Evolutionary conservation across 2,329 filamentous ascomycete genomes (phyloP), one percentile per base, ranked within the genome.

Genomic region (Penicillium sp.): DNA sequence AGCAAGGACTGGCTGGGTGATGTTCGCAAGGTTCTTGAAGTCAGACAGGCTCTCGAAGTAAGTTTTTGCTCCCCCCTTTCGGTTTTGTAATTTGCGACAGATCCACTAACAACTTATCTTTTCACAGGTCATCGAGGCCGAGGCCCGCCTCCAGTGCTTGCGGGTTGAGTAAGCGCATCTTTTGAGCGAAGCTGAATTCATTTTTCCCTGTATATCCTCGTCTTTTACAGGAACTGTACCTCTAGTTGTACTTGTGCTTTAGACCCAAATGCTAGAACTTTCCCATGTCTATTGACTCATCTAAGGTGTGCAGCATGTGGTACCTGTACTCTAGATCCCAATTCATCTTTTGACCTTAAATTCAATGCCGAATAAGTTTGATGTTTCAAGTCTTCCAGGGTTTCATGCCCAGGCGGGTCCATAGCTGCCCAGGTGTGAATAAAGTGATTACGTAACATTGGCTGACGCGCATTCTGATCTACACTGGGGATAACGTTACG

Each of bases 41-140:
- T 97, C 64, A 88, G 90, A 78, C 94, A 99, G 80, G 94, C 94
- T 70, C 82, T 99, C 69, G 94, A 99, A 77, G 94, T 96, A 77
- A 86, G 88, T 84, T 33, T 40, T 45, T 15, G 23, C n/a, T 40
- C 35, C 13, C 8, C 17, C 17, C 5, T 42, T 25, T 35, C 12
- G 9, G 7, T 54, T 41, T 37, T 33, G n/a, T 23, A 31, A 17
- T 48, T 19, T 21, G 4, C 6, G 19, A 51, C 17, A 45, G 4
- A 27, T 40, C 15, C 49, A 42, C 66, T 69, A 62, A 70, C 62
- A 33, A 47, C 10, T 43, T 25, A 56, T 50, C 53, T 43, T 51
- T 56, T 50, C 43, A 50, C 67, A 93, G 90, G 87, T 95, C 57
- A 95, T 96, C 78, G 87, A 91, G 66, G 90, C 92, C 6, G 92